A percentile compares a stretch with the other conserved stretches of the same genome.
Conservation (phyloP, 768 basidiomycete genomes). For the Pleurotus platypus region DNA sequence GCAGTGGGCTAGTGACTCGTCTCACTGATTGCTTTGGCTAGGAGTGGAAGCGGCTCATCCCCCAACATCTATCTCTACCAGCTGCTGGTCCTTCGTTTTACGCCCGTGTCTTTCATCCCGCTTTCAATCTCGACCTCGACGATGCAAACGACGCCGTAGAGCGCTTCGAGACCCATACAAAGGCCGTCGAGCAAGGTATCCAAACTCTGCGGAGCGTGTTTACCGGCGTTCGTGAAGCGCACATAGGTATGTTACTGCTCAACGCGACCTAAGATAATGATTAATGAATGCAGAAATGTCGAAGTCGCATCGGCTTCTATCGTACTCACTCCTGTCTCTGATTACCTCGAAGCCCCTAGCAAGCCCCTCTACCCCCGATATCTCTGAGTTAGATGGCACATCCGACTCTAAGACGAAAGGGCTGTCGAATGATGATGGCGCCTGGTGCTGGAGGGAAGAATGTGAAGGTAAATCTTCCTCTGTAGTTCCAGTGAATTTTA, state of each 20-base stretch:
- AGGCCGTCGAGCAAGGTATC: constrained; percentile 65
- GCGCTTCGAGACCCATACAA: constrained; percentile 63
- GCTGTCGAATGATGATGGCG: constrained; percentile 65
- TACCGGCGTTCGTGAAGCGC: constrained; percentile 56
- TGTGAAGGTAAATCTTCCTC: constrained; percentile 50
- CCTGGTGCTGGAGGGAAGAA: constrained; percentile 85
- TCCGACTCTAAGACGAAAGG: constrained; percentile 40
- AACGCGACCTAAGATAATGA: too few species aligned
- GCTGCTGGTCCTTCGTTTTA: constrained; percentile 77
- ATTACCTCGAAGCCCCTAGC: constrained; percentile 67
- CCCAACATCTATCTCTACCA: constrained; percentile 54
- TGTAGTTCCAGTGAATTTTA: not conserved
- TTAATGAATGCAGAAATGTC: constrained; percentile 62
- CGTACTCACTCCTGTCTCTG: constrained; percentile 69
- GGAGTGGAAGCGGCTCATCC: constrained; percentile 71
- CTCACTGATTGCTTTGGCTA: constrained; percentile 21
- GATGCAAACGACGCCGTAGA: constrained; percentile 60
- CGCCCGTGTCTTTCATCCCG: constrained; percentile 78
- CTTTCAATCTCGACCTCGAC: constrained; percentile 75
- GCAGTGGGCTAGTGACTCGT: not conserved
- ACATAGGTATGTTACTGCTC: constrained; percentile 48
- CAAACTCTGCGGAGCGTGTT: constrained; percentile 65
- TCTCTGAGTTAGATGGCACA: constrained; percentile 36
- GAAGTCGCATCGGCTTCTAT: constrained; percentile 68
- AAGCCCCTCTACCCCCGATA: constrained; percentile 42